phyloP scores from a whole-genome alignment of 1,139 yeast species.

The Scheffersomyces illinoinensis region DNA sequence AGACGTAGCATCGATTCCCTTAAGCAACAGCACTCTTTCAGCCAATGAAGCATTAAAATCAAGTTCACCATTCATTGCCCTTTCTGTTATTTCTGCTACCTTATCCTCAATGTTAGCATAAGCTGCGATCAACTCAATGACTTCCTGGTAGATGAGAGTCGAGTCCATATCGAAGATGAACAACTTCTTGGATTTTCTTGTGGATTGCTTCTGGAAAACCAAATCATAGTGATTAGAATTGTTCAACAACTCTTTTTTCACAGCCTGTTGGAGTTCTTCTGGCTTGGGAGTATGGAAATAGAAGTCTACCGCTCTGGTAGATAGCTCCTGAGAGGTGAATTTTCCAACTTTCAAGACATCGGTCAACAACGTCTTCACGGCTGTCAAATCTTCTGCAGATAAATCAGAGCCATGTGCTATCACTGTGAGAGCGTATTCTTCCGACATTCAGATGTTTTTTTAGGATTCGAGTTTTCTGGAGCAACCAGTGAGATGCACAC shows the following conservation, averaged over 20 bases:
- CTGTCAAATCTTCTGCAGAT: background rate
- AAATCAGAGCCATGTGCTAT: constrained; percentile 4
- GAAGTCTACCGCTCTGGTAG: constrained; percentile 13
- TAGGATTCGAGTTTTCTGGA: background rate
- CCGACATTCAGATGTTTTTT: background rate
- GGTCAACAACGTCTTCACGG: background rate
- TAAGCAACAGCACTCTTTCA: constrained; percentile 72
- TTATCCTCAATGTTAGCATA: constrained; percentile 76
- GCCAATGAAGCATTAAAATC: constrained; percentile 84
- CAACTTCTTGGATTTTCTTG: constrained; percentile 56
- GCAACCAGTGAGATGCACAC: background rate
- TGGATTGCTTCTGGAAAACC: constrained; percentile 28
- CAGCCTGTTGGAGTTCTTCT: constrained; percentile 5
- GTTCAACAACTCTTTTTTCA: constrained; percentile 6
- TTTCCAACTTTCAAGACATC: constrained; percentile 2
- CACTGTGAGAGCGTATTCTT: constrained; percentile 4
- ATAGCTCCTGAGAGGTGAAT: constrained; percentile 10
- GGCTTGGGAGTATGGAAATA: constrained; percentile 9
- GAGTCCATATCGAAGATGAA: constrained; percentile 98
- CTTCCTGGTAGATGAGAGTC: constrained; percentile 93
- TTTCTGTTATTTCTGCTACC: constrained; percentile 80
- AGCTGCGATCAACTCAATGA: constrained; percentile 91
- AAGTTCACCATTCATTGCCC: constrained; percentile 97
- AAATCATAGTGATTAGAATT: constrained; percentile 25
- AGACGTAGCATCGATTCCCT: constrained; percentile 71